Evolutionary conservation across 352 stramenopile genomes (phyloP).

Genomic region (Globisporangium radiosum): DNA sequence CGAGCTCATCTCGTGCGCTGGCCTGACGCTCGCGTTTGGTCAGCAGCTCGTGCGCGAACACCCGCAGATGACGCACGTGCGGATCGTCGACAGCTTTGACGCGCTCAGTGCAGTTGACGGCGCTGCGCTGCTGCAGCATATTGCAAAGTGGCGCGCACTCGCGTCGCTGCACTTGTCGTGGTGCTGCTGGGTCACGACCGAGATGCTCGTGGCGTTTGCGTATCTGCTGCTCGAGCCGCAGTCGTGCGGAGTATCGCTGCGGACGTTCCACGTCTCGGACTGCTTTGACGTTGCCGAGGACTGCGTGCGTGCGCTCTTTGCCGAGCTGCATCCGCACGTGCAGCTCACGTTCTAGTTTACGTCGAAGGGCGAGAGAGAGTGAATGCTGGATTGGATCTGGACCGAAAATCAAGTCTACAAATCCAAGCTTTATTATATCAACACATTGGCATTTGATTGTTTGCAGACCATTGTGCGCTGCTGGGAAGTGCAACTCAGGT

Average conservation of each 20-base stretch:
- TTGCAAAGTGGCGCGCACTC: slow-evolving; percentile 45
- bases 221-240: slow-evolving; percentile 62
- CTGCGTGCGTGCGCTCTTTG: slow-evolving; percentile 58
- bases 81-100: slow-evolving; percentile 73
- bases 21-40: slow-evolving; percentile 46
- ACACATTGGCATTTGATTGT: not conserved
- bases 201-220: slow-evolving; percentile 62
- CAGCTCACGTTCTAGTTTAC: slow-evolving; percentile 25
- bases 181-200: slow-evolving; percentile 77
- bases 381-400: not conserved
- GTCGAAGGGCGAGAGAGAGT: slow-evolving; percentile 1
- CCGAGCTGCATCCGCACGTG: slow-evolving; percentile 41
- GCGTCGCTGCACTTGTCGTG: slow-evolving; percentile 71
- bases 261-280: slow-evolving; percentile 48
- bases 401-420: not conserved
- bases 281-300: slow-evolving; percentile 77
- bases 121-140: slow-evolving; percentile 35
- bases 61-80: slow-evolving; percentile 46
- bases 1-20: slow-evolving; percentile 63
- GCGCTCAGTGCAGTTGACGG: slow-evolving; percentile 30
- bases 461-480: not conserved
- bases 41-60: slow-evolving; percentile 31
- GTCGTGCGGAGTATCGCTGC: slow-evolving; percentile 21
- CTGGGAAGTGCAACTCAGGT: not conserved
- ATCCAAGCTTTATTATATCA: not conserved